Evolutionary conservation across 768 basidiomycete species (phyloP).

Genomic region (Piloderma croceum): DNA sequence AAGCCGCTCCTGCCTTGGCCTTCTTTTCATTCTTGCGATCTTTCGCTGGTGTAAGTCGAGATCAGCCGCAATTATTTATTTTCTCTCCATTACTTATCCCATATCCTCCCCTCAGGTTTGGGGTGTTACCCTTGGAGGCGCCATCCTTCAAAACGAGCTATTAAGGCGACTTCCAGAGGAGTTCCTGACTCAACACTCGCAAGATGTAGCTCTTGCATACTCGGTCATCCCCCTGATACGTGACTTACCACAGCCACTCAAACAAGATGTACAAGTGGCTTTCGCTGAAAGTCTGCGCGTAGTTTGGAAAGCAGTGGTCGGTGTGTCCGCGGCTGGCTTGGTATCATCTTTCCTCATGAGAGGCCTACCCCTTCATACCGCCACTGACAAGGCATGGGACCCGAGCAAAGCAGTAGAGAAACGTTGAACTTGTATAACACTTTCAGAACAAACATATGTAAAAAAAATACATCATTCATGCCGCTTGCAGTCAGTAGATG

Average conservation of each 20-base stretch:
- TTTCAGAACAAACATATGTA: too few species aligned
- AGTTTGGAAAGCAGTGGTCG: constrained; percentile 28
- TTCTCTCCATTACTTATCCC: constrained; percentile 24
- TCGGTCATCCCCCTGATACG: constrained; percentile 22
- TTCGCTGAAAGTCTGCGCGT: constrained; percentile 23
- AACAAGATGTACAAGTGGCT: constrained; percentile 13
- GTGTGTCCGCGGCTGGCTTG: constrained; percentile 22
- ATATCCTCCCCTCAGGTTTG: constrained; percentile 13
- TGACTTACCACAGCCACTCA: constrained; percentile 13
- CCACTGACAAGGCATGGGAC: constrained; percentile 28
- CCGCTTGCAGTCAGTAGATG: too few species aligned
- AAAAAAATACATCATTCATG: too few species aligned
- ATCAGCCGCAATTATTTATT: too few species aligned
- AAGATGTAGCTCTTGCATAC: too few species aligned
- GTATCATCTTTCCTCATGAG: constrained; percentile 22
- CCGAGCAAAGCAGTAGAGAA: too few species aligned
- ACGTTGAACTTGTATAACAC: too few species aligned
- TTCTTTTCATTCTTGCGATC: too few species aligned
- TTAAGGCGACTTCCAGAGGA: constrained; percentile 18
- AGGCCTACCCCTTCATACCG: constrained; percentile 20
- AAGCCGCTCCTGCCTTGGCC: too few species aligned
- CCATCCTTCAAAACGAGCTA: too few species aligned
- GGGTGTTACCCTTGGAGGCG: constrained; percentile 29
- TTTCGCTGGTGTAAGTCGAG: too few species aligned
- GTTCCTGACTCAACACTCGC: constrained; percentile 14